A percentile compares a stretch with the other conserved stretches of the same genome.
Conservation (phyloP, 1,284 basidiomycete genomes). For the Ustilago curta region DNA sequence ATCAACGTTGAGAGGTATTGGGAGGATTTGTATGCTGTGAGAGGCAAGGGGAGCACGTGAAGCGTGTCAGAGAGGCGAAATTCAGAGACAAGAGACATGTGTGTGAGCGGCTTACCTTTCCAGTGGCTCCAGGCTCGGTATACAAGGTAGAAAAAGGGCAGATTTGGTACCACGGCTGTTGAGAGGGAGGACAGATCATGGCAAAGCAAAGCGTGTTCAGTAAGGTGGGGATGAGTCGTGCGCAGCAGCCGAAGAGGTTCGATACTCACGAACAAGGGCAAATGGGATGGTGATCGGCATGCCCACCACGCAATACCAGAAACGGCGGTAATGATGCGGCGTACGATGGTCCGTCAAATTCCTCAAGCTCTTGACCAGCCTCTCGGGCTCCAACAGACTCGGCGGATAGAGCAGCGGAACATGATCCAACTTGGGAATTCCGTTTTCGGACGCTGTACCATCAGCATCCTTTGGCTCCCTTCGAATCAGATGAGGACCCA, state of each 20-base stretch:
- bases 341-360: slow-evolving; percentile 49
- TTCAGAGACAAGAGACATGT: not conserved
- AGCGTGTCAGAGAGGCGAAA: not conserved
- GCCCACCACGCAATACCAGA: slow-evolving; percentile 59
- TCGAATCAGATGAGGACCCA: slow-evolving; percentile 50
- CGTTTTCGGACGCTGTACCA: not conserved
- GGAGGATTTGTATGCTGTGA: slow-evolving; percentile 59
- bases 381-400: slow-evolving; percentile 34
- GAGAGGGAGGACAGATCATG: not conserved
- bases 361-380: slow-evolving; percentile 51
- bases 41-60: not conserved
- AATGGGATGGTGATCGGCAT: slow-evolving; percentile 66
- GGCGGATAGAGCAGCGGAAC: slow-evolving; percentile 62
- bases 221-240: too few relatives aligned
- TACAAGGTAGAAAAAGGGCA: slow-evolving; percentile 67
- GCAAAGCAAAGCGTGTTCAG: not conserved
- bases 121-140: slow-evolving; percentile 66
- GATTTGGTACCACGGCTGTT: slow-evolving; percentile 63
- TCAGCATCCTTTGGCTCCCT: slow-evolving; percentile 14
- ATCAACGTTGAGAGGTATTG: slow-evolving; percentile 53
- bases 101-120: slow-evolving; percentile 49
- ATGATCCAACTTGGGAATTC: slow-evolving; percentile 37
- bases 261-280: slow-evolving; percentile 58
- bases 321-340: slow-evolving; percentile 59
- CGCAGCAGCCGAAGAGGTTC: not conserved